Evolutionary conservation across 805 yeast genomes (phyloP), one percentile per base, ranked within the genome.

Genomic region (Yarrowia phangngaensis): DNA sequence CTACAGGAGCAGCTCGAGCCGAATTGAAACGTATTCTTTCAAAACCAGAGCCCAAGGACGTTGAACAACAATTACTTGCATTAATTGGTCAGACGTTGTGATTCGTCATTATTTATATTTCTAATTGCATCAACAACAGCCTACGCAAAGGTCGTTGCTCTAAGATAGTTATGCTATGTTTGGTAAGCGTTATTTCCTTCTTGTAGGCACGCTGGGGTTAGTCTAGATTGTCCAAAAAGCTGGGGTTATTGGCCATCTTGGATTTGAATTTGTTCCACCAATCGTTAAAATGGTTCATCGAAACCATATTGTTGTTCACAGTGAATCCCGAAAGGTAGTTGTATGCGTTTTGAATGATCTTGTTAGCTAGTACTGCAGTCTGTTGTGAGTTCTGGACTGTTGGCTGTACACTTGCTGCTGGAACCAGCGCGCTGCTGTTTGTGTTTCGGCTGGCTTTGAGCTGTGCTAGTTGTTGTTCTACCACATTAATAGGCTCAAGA

Each of bases 191-290:
- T n/a, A 30, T 11, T 13, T n/a, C n/a, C n/a, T n/a, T n/a, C n/a
- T n/a, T n/a, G n/a, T 33, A 16, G 30, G n/a, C n/a, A n/a, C n/a
- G n/a, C n/a, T n/a, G n/a, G 17, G 16, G 30, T 53, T 53, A 63
- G 43, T 62, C 63, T 13, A 66, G 53, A 22, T 70, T 71, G 53
- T 86, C 85, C 41, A 90, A 65, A 61, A 87, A 89, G 48, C 76
- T 78, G 2, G 96, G 97, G 61, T 90, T 94, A 53, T 82, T 84
- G 8, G 77, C 73, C 52, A 92, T 58, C 60, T 83, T 81, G 6
- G 75, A 66, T 63, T 77, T 84, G 67, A 92, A 90, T 65, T 87
- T 89, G 55, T 75, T 80, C 98, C 98, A 67, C 98, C 98, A 90
- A 30, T 76, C 82, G 61, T 90, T 94, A 59, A 90, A 90, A 32